These are phyloP conservation scores for Fistulifera pelliculosa DNA, from an alignment of 108 stramenopile genomes.

Conservation along the genomic window DNA sequence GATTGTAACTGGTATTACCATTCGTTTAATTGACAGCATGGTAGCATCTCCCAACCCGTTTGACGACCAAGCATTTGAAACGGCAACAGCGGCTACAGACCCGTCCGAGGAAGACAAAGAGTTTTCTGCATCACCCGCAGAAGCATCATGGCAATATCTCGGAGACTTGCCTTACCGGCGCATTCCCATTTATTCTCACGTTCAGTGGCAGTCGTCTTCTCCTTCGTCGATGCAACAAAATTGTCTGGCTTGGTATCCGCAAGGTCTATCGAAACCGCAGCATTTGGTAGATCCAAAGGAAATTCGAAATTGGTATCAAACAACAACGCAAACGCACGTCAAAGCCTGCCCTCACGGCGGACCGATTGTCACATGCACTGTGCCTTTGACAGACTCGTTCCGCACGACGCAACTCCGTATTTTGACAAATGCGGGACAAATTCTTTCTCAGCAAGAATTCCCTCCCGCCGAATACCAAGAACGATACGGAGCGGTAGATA, in stretches of 20 bases:
- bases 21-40: too few species aligned
- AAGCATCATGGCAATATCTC: constrained; percentile 70
- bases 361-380: constrained; percentile 62
- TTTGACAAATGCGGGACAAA: constrained; percentile 52
- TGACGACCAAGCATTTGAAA: too few species aligned
- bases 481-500: constrained; percentile 42
- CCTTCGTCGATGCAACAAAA: not conserved
- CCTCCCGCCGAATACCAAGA: constrained; percentile 31
- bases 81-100: too few species aligned
- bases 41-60: too few species aligned
- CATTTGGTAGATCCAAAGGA: constrained; percentile 26
- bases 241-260: not conserved
- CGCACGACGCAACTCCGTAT: constrained; percentile 55
- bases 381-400: constrained; percentile 39
- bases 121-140: constrained; percentile 13
- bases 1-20: too few species aligned
- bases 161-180: constrained; percentile 80
- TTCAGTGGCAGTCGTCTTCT: constrained; percentile 35
- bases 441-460: constrained; percentile 44
- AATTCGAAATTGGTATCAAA: constrained; percentile 41
- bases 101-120: too few species aligned
- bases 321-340: constrained; percentile 60
- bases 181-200: constrained; percentile 51
- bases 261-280: not conserved
- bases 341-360: constrained; percentile 79